These are phyloP conservation scores for Quercus gilva DNA, from an alignment of 306 rosid species.

Conservation along the genomic window DNA sequence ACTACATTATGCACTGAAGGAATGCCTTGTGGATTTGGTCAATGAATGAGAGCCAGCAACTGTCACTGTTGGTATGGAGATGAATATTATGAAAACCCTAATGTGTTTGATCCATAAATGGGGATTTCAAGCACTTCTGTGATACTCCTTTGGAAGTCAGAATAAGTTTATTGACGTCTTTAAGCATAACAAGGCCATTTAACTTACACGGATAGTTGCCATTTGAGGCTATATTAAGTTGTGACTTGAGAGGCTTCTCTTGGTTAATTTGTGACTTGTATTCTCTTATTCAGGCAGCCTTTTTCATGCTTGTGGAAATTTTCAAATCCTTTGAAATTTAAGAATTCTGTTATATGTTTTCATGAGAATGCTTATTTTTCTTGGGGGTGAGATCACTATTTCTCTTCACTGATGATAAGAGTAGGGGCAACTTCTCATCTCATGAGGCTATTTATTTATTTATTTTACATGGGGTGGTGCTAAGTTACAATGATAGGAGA, in stretches of 20 bases:
- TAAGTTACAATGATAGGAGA: too few relatives aligned
- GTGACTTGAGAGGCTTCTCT: slow-evolving; percentile 1
- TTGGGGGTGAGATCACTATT: slow-evolving; percentile 1
- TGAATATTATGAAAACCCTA: slow-evolving; percentile 9
- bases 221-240: not conserved
- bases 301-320: slow-evolving; percentile 5
- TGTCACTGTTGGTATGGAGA: not conserved
- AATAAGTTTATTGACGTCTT: not conserved
- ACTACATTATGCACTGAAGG: not conserved
- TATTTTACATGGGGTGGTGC: too few relatives aligned
- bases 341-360: not conserved
- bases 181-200: not conserved
- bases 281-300: not conserved
- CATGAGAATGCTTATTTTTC: not conserved
- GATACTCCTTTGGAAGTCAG: slow-evolving; percentile 1
- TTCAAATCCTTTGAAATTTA: slow-evolving; percentile 3
- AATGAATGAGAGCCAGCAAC: slow-evolving; percentile 3
- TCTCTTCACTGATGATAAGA: not conserved
- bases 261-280: slow-evolving; percentile 2
- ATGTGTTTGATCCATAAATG: not conserved
- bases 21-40: not conserved
- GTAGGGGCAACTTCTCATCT: not conserved
- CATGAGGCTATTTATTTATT: not conserved
- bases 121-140: slow-evolving; percentile 6
- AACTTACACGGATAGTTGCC: not conserved